A percentile compares a stretch with the other conserved stretches of the same genome.
Conservation (phyloP, 2,329 filamentous ascomycete species). For the Huntiella bhutanensis region DNA sequence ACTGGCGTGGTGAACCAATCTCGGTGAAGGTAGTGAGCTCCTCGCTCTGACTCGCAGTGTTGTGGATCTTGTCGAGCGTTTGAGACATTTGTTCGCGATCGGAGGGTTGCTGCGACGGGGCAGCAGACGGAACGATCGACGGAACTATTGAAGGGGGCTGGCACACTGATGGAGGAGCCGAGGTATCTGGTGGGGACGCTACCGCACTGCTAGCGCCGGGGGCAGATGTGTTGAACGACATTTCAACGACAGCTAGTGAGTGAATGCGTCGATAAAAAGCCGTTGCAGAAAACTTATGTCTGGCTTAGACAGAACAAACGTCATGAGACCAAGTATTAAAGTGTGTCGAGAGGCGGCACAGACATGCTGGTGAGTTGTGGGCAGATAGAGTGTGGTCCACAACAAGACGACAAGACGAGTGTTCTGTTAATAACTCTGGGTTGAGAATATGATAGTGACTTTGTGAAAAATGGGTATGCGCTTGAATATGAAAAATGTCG, state of each 20-base stretch:
- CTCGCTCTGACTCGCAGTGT: conserved; percentile 65
- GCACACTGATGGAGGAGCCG: conserved; percentile 12
- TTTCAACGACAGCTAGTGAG: neutral
- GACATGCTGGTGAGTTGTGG: neutral
- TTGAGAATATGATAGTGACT: too few relatives aligned
- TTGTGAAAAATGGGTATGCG: neutral
- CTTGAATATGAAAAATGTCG: too few relatives aligned
- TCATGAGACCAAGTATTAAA: neutral
- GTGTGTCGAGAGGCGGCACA: neutral
- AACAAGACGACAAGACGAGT: too few relatives aligned
- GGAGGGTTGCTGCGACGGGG: conserved; percentile 19
- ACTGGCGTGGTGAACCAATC: conserved; percentile 54
- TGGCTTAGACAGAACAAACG: too few relatives aligned
- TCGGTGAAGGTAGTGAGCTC: conserved; percentile 87
- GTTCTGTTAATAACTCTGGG: too few relatives aligned
- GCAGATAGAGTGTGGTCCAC: too few relatives aligned
- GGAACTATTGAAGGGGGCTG: conserved; percentile 18
- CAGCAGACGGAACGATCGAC: conserved; percentile 21
- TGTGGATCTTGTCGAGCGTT: conserved; percentile 74
- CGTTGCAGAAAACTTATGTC: too few relatives aligned
- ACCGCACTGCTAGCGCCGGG: neutral
- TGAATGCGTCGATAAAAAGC: too few relatives aligned
- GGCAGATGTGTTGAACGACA: neutral
- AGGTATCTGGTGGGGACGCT: conserved; percentile 5
- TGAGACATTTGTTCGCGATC: conserved; percentile 61